Base-by-base conservation (phyloP, 2,329 filamentous ascomycete species). In the Sphaceloma murrayae region DNA sequence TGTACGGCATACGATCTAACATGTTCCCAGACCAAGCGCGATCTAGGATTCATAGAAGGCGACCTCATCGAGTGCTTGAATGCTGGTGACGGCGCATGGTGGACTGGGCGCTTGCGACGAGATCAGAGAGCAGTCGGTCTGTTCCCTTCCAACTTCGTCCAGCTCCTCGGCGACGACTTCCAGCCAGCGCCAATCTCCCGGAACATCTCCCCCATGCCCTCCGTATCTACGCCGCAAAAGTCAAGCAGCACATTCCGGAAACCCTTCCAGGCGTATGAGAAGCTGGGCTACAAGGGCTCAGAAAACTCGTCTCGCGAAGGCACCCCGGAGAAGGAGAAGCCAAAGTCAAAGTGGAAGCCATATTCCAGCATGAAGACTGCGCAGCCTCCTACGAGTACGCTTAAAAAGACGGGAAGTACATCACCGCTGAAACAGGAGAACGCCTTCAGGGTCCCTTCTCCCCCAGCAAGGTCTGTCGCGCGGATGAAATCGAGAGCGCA, bases 21-120 rank as follows among this genome's bases (percentile, higher is more conserved):
- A 18, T 39, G 33, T 11, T 18, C 39, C 44, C 51, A 68, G 80
- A 89, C 83, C 17, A 94, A 94, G 69, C 80, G 83, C 62, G 91
- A 98, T 61, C 74, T 98, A 47, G 91, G 91, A 11, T 98, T 98
- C 64, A 83, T 98, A 54, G 91, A 98, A 64, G 91, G 91, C 51
- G 91, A 98, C 65, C 67, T 98, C 53, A 98, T 98, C 62, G 91
- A 98, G 75, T 95, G 89, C 59, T 73, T 98, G 43, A 98, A 98
- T 62, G 91, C 91, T 14, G 91, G 91, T 51, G 91, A 98, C 66
- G 91, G 91, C 43, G 88, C 85, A 34, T 98, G 91, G 91, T 98
- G 91, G 91, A 94, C 88, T 66, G 91, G 91, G 36, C 78, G 89
- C 51, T 67, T 98, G 59, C 85, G 81, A 59, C 78, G 91, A 54